These are phyloP conservation scores for Trichoderma sp. DNA, from an alignment of 2,329 filamentous ascomycete species.

Conservation along the genomic window DNA sequence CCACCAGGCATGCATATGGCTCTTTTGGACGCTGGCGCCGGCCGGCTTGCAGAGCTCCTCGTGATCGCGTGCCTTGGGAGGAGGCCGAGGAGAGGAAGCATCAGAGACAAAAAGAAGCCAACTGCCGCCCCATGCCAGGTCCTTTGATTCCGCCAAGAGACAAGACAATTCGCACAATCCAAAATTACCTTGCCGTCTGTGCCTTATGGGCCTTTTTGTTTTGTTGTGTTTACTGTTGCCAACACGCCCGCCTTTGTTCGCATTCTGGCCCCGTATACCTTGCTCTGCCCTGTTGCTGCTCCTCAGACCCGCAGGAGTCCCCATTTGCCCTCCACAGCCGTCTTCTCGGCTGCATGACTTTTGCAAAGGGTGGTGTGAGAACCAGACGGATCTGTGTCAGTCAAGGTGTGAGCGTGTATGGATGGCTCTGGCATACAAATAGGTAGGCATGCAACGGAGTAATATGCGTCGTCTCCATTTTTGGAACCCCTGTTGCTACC, in stretches of 20 bases:
- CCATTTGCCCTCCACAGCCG: not conserved
- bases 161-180: not conserved
- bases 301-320: constrained; percentile 1
- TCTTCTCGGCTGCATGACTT: not conserved
- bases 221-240: not conserved
- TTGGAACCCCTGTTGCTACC: constrained; percentile 20
- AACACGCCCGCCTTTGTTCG: not conserved
- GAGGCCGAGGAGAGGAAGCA: not conserved
- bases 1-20: not conserved
- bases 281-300: not conserved
- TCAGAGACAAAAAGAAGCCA: not conserved
- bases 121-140: not conserved
- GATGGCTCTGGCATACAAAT: not conserved
- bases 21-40: not conserved
- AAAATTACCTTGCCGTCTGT: not conserved
- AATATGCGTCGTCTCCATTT: not conserved
- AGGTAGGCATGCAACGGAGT: not conserved
- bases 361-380: not conserved
- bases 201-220: not conserved
- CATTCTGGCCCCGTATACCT: not conserved
- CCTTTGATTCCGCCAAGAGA: not conserved
- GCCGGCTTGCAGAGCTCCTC: constrained; percentile 2
- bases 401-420: not conserved
- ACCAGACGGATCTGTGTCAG: constrained; percentile 3
- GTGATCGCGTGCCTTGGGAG: constrained; percentile 16